A percentile compares a stretch with the other conserved stretches of the same genome.
Evolutionary conservation across 768 basidiomycete genomes (phyloP).

Genomic region (Mycena amicta): DNA sequence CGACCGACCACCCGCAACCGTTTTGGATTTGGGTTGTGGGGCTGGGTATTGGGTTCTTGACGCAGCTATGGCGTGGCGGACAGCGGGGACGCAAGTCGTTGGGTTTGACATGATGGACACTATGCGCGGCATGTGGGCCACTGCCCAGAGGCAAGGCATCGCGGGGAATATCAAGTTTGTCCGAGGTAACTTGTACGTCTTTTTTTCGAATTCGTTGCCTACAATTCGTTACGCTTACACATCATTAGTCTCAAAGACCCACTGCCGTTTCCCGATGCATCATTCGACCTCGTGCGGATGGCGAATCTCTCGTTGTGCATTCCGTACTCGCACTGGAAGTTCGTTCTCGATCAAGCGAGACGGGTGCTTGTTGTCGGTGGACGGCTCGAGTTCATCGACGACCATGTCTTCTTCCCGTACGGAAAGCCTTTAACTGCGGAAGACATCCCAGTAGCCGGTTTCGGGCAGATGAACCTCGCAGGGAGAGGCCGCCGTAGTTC

Average conservation of each 20-base stretch:
- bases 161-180: conserved; percentile 26
- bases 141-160: conserved; percentile 20
- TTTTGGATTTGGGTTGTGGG: conserved; percentile 62
- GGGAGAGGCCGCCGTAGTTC: no score
- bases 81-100: conserved; percentile 42
- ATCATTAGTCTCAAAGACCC: conserved; percentile 39
- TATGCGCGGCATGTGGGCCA: conserved; percentile 18
- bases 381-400: conserved; percentile 55
- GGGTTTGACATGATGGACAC: conserved; percentile 28
- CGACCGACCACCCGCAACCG: conserved; percentile 35
- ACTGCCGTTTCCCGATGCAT: conserved; percentile 49
- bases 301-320: conserved; percentile 47
- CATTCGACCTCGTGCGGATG: conserved; percentile 59
- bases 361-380: conserved; percentile 53
- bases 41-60: conserved; percentile 52
- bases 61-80: conserved; percentile 51
- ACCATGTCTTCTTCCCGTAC: conserved; percentile 49
- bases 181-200: conserved; percentile 26
- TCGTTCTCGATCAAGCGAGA: conserved; percentile 45
- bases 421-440: conserved; percentile 20
- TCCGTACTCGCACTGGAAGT: conserved; percentile 47
- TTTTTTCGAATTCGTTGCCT: no score
- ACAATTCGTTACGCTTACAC: neutral
- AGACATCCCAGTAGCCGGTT: neutral
- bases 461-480: conserved; percentile 14